Percentiles rank a stretch among this genome's conserved stretches.
Conservation (phyloP, 495 filamentous ascomycete genomes). For the Aspergillus affinis region DNA sequence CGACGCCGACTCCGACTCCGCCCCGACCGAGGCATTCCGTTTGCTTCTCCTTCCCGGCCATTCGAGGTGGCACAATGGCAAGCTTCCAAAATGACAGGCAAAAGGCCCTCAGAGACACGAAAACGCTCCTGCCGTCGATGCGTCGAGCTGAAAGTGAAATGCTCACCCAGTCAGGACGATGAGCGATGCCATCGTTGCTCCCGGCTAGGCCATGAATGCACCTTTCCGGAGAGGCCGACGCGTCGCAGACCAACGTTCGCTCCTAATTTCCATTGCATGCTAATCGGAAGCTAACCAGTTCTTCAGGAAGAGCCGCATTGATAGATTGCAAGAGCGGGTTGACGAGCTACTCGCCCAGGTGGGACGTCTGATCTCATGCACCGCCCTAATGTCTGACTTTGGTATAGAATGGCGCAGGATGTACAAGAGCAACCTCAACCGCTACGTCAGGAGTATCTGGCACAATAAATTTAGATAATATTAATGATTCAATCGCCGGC, state of each 20-base stretch:
- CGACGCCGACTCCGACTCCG: no score
- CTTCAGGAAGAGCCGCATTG: slow-evolving; percentile 6
- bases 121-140: slow-evolving; percentile 6
- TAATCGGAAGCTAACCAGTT: neutral
- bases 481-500: neutral
- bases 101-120: neutral
- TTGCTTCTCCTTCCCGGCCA: no score
- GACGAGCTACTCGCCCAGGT: slow-evolving; percentile 4
- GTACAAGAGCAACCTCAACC: neutral
- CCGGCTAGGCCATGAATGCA: slow-evolving; percentile 4
- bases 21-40: no score
- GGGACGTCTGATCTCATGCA: neutral
- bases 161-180: neutral
- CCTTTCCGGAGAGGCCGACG: neutral
- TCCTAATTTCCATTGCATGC: neutral
- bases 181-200: slow-evolving; percentile 8
- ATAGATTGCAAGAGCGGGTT: slow-evolving; percentile 9
- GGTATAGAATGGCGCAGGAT: neutral
- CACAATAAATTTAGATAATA: neutral
- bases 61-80: neutral
- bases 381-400: neutral
- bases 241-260: neutral
- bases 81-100: neutral
- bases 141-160: slow-evolving; percentile 9
- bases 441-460: neutral